Evolutionary conservation across 2,329 filamentous ascomycete species (phyloP).

Genomic region (Penicillium sp.): DNA sequence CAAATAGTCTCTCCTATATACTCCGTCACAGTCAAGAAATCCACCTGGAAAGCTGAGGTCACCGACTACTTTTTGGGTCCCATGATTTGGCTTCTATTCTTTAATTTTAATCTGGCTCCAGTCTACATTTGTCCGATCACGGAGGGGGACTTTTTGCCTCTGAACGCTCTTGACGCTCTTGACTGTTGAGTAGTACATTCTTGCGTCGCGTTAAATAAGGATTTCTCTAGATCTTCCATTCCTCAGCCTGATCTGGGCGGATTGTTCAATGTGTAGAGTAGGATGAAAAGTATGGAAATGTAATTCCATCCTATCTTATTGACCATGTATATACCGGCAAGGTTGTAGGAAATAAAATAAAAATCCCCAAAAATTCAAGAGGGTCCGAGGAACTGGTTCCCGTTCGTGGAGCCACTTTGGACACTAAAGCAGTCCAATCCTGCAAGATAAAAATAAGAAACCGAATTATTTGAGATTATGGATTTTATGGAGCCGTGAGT

Average conservation of each 20-base stretch:
- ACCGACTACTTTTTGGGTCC: slow-evolving; percentile 24
- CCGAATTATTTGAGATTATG: slow-evolving; percentile 6
- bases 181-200: not conserved
- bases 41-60: slow-evolving; percentile 14
- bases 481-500: not conserved
- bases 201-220: not conserved
- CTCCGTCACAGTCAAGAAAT: not conserved
- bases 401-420: slow-evolving; percentile 19
- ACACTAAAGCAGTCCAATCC: slow-evolving; percentile 13
- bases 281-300: not conserved
- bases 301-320: not conserved
- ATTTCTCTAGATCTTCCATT: slow-evolving; percentile 26
- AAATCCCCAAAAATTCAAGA: slow-evolving; percentile 4
- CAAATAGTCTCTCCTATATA: slow-evolving; percentile 1
- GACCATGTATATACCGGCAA: not conserved
- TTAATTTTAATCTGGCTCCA: not conserved
- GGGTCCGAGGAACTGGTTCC: slow-evolving; percentile 37
- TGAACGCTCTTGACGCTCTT: too few relatives aligned
- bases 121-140: slow-evolving; percentile 12
- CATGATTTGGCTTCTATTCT: slow-evolving; percentile 14
- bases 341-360: not conserved
- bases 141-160: not conserved
- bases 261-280: not conserved
- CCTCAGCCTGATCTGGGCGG: slow-evolving; percentile 15
- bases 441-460: slow-evolving; percentile 11